Evolutionary conservation across 768 basidiomycete genomes (phyloP).

Genomic region (Mycena alexandri): DNA sequence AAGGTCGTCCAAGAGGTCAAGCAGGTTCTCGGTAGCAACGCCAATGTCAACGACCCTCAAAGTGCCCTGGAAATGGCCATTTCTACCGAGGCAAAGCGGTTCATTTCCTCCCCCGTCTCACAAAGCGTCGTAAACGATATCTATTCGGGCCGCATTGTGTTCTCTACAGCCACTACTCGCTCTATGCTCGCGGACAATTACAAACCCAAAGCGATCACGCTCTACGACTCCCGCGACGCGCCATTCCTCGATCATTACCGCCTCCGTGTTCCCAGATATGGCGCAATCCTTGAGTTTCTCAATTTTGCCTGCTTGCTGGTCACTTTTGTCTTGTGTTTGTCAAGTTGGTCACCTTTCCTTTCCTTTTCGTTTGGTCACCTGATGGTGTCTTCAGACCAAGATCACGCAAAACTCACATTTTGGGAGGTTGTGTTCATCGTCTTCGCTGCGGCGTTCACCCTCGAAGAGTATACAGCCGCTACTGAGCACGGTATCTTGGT

Average conservation of each 20-base stretch:
- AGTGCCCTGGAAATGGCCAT: conserved; percentile 96
- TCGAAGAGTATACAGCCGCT: conserved; percentile 90
- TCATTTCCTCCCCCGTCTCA: conserved; percentile 85
- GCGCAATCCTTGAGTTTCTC: conserved; percentile 81
- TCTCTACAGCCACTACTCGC: conserved; percentile 69
- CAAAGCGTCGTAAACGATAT: conserved; percentile 92
- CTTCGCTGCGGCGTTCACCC: conserved; percentile 80
- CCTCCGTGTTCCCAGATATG: conserved; percentile 57
- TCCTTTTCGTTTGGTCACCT: background rate
- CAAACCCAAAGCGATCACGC: conserved; percentile 79
- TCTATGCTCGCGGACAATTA: conserved; percentile 94
- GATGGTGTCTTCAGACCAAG: conserved; percentile 60
- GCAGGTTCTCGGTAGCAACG: conserved; percentile 65
- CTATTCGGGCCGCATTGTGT: conserved; percentile 82
- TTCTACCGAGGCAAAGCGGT: conserved; percentile 84
- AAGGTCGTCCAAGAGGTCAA: conserved; percentile 75
- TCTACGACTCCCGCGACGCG: conserved; percentile 75
- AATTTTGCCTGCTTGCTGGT: conserved; percentile 78
- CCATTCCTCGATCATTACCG: conserved; percentile 90
- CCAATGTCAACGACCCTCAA: conserved; percentile 75
- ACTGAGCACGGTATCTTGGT: conserved; percentile 87
- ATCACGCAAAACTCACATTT: conserved; percentile 60
- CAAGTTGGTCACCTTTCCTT: conserved; percentile 61
- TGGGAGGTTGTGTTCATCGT: conserved; percentile 84
- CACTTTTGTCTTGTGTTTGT: conserved; percentile 80